Evolutionary conservation across 2,329 filamentous ascomycete species (phyloP), one percentile per base, ranked within the genome.

Genomic region (Aspergillus puulaauensis): DNA sequence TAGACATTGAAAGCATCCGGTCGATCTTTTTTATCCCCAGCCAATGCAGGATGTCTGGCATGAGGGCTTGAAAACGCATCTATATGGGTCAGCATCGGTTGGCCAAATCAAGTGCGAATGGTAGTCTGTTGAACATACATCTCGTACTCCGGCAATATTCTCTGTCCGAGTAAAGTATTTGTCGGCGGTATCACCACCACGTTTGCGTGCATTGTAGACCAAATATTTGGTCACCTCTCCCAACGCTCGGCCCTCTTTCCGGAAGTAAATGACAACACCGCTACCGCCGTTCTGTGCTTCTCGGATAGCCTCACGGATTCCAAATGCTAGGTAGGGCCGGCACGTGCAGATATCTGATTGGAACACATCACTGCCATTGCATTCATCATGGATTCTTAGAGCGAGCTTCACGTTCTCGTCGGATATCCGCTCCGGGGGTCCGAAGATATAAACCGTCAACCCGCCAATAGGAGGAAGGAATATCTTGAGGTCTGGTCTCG

Each of bases 31-130:
- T 95, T 72, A 99, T 97, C 61, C 95, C 95, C 31, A 99, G 85
- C 95, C 95, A 98, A 77, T 98, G 95, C 54, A 98, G 83, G 64
- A 98, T 96, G 73, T 96, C 92, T 35, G 95, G 93, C 95, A 98
- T 98, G 54, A 99, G 82, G 27, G 93, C 93, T 80, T 98, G 95
- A 82, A 98, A 98, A 40, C 95, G 88, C 93, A 98, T 98, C 72
- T 89, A 82, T 72, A 54, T 59, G 9, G 8, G 3, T n/a, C 40
- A 54, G 68, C 39, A 65, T 31, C 27, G 61, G 27, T 54, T 47
- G 41, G 9, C 19, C 24, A 37, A 19, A 11, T 19, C 8, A 33
- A 17, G 14, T 24, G 4, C 23, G 11, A 21, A 15, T 12, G 11
- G 17, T 21, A 17, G 23, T 6, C 3, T 33, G 15, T 24, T 11